A percentile compares a stretch with the other conserved stretches of the same genome.
phyloP scores from a whole-genome alignment of 345 rosid species.

The Populus pruinosa region DNA sequence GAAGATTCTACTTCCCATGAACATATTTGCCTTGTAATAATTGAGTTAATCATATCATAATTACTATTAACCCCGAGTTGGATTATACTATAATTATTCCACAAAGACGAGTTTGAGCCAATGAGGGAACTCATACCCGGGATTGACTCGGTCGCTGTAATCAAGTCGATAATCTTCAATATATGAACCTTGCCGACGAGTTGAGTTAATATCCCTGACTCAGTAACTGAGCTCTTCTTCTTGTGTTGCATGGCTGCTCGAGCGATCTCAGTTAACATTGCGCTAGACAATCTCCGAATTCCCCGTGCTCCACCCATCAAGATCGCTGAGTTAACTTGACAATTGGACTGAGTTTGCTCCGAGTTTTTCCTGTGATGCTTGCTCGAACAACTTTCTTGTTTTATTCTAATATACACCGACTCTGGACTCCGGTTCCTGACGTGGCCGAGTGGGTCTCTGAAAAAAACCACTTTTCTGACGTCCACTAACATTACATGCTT shows the following conservation, averaged over 20 bases:
- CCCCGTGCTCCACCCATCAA: conserved; percentile 55
- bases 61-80: conserved; percentile 34
- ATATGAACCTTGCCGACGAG: conserved; percentile 51
- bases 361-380: conserved; percentile 33
- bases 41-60: conserved; percentile 22
- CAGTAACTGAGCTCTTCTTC: conserved; percentile 48
- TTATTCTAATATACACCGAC: conserved; percentile 41
- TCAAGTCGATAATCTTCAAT: conserved; percentile 44
- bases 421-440: conserved; percentile 60
- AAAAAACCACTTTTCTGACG: conserved; percentile 42
- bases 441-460: conserved; percentile 70
- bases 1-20: conserved; percentile 49
- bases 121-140: conserved; percentile 49
- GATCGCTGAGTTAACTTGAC: conserved; percentile 44
- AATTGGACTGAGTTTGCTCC: conserved; percentile 32
- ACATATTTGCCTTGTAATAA: conserved; percentile 64
- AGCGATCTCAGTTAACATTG: conserved; percentile 71
- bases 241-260: conserved; percentile 60
- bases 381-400: conserved; percentile 22
- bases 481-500: conserved; percentile 71
- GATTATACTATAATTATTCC: conserved; percentile 26
- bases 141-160: conserved; percentile 40
- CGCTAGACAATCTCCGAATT: conserved; percentile 52
- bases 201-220: conserved; percentile 59
- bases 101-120: conserved; percentile 26